Evolutionary conservation across 805 yeast genomes (phyloP).

Genomic region (Saccharomyces mikatae): DNA sequence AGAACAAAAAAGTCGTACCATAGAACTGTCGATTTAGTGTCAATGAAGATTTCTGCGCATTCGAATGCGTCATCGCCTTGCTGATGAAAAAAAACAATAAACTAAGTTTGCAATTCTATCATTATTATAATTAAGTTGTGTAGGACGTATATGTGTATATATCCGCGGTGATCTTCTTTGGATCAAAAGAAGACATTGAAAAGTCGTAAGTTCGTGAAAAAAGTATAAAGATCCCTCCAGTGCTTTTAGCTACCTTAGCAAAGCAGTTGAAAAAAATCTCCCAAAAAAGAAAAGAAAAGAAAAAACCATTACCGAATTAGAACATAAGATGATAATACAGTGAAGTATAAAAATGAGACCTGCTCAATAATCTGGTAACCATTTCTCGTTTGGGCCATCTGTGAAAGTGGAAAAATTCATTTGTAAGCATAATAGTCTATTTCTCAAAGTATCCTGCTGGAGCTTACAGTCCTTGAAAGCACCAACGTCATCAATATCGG

Average conservation of each 20-base stretch:
- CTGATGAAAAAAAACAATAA: not conserved
- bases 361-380: conserved; percentile 1
- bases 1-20: not conserved
- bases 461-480: not conserved
- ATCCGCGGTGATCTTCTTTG: not conserved
- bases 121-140: not conserved
- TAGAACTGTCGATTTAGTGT: not conserved
- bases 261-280: not conserved
- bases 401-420: not conserved
- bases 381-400: not conserved
- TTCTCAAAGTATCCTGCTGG: not conserved
- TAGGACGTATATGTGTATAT: not conserved
- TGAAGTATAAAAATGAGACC: not conserved
- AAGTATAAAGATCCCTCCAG: not conserved
- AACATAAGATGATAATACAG: not conserved
- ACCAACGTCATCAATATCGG: conserved; percentile 7
- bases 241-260: not conserved
- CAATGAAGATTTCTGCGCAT: not conserved
- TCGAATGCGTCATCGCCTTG: not conserved
- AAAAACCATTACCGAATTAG: not conserved
- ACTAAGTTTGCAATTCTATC: not conserved
- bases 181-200: not conserved
- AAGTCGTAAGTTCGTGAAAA: not conserved
- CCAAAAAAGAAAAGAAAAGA: not conserved
- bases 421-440: not conserved